These are phyloP conservation scores for Candida tropicalis DNA, from an alignment of 1,139 yeast genomes.

Conservation along the genomic window DNA sequence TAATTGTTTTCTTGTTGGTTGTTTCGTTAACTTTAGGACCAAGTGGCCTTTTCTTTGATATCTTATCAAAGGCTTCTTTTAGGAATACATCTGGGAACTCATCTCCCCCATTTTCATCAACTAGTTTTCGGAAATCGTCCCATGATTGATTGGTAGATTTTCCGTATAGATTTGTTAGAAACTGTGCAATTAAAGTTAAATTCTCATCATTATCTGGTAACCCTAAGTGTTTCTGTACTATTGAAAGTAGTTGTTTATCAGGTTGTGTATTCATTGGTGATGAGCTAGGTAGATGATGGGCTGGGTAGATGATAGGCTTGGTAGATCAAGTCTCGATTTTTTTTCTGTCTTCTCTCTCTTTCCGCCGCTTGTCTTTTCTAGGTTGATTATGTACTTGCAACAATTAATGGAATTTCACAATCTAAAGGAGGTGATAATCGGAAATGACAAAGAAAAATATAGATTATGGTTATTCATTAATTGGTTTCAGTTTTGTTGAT, in stretches of 20 bases:
- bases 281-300: no score
- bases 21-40: not conserved
- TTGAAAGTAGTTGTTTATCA: not conserved
- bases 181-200: conserved; percentile 53
- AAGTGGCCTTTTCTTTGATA: conserved; percentile 15
- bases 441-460: no score
- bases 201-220: conserved; percentile 33
- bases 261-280: not conserved
- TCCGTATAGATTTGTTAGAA: conserved; percentile 52
- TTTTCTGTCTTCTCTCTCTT: no score
- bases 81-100: conserved; percentile 52
- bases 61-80: conserved; percentile 31
- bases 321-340: not conserved
- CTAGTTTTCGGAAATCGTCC: conserved; percentile 40
- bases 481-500: no score
- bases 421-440: not conserved
- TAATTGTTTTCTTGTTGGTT: not conserved
- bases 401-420: no score
- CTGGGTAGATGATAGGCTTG: not conserved
- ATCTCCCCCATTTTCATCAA: conserved; percentile 67
- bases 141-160: conserved; percentile 21
- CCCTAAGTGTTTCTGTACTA: conserved; percentile 10
- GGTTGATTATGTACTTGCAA: no score
- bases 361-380: not conserved
- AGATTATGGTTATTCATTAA: no score